Percentiles rank a stretch among this genome's conserved stretches.
Evolutionary conservation across 805 yeast genomes (phyloP).

Genomic region (Clavispora vitiphila): DNA sequence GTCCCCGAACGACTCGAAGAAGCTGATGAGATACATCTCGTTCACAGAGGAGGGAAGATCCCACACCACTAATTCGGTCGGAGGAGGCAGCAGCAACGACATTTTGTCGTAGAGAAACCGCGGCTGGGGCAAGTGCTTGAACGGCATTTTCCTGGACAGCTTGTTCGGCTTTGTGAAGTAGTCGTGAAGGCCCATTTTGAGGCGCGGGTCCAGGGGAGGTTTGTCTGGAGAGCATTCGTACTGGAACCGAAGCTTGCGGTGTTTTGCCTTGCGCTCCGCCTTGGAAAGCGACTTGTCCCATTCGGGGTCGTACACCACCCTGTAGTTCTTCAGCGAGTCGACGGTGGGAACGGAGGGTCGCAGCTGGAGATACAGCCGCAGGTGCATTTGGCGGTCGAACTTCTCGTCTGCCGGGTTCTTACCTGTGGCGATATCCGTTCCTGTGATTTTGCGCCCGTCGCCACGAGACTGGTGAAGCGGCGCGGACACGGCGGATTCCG

Average conservation of each 20-base stretch:
- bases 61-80: slow-evolving; percentile 64
- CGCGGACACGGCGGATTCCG: neutral
- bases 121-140: slow-evolving; percentile 38
- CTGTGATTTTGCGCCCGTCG: too few relatives aligned
- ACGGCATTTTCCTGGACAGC: slow-evolving; percentile 36
- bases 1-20: slow-evolving; percentile 59
- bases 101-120: slow-evolving; percentile 56
- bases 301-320: slow-evolving; percentile 48
- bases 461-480: neutral
- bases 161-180: slow-evolving; percentile 37
- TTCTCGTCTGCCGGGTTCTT: slow-evolving; percentile 26
- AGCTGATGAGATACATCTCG: slow-evolving; percentile 42
- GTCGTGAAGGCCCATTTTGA: slow-evolving; percentile 12
- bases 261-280: slow-evolving; percentile 25
- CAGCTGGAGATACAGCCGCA: slow-evolving; percentile 11
- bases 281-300: slow-evolving; percentile 30
- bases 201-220: slow-evolving; percentile 40
- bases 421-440: slow-evolving; percentile 32
- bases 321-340: slow-evolving; percentile 28
- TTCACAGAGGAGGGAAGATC: slow-evolving; percentile 54
- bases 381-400: slow-evolving; percentile 28
- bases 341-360: slow-evolving; percentile 5
- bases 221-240: slow-evolving; percentile 20
- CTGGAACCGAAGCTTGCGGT: slow-evolving; percentile 38
- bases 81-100: slow-evolving; percentile 73